Base-by-base conservation (phyloP, 768 basidiomycete species). In the Stropharia rugosoannulata region DNA sequence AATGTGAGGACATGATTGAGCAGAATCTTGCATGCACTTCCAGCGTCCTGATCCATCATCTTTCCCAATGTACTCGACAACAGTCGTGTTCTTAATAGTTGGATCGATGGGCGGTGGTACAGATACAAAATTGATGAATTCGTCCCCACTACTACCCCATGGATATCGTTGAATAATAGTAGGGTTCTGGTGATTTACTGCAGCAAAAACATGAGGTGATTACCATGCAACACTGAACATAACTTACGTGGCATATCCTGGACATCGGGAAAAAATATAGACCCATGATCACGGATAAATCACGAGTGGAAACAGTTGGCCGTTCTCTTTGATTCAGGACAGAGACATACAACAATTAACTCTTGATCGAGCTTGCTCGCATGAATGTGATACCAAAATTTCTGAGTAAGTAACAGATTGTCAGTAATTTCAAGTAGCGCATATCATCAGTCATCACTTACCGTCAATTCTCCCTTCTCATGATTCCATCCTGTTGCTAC, bases 21-120 rank as follows among this genome's bases (percentile, higher is more conserved):
- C 51, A 4, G 48, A 32, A 32, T 62, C 54, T 5, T 18, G 46
- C 25, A 13, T 54, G 49, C 62, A 62, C 11, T 15, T 48, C 59
- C 62, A 62, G 2, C 25, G 40, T 2, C 62, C 59, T 22, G 44
- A 19, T 1, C 62, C 54, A 12, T 55, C 19, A 32, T 62, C 53
- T 7, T 13, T 35, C 4, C 62, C 62, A 0, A n/a, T 27, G 35
- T 60, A 50, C 36, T 60, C 56, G 0, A 62, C 49, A 11, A 62
- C 48, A 11, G 48, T 52, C 5, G 55, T 41, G 36, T 56, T 54
- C 36, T 57, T 59, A 3, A 62, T 51, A 12, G 42, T 57, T 2
- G 55, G 16, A 5, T 50, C 19, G 12, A 29, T 36, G 8, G 3
- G 37, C 2, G 58, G 22, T 2, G 44, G 53, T 10, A 62, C 38